Evolutionary conservation across 306 rosid species (phyloP).

Genomic region (Oemleria cerasiformis): DNA sequence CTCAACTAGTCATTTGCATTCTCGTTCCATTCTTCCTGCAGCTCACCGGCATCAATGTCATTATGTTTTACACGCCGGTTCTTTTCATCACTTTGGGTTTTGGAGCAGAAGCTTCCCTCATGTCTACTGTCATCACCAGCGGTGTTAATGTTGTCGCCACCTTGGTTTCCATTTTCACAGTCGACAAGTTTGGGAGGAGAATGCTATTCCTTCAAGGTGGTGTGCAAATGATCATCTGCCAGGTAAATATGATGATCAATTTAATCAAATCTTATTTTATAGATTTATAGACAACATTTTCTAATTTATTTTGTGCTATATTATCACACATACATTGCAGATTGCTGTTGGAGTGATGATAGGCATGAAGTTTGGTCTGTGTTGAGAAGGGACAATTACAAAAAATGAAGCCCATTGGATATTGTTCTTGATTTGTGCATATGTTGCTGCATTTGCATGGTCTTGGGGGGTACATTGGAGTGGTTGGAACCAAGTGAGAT

Average conservation of each 20-base stretch:
- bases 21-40: not conserved
- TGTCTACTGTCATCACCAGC: not conserved
- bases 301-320: not conserved
- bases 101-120: constrained; percentile 3
- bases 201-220: constrained; percentile 1
- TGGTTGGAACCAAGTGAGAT: constrained; percentile 81
- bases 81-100: constrained; percentile 3
- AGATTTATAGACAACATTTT: not conserved
- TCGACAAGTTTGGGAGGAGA: not conserved
- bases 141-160: not conserved
- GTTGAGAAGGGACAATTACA: not conserved
- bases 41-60: constrained; percentile 6
- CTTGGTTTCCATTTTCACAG: not conserved
- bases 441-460: constrained; percentile 65
- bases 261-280: not conserved
- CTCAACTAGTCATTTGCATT: constrained; percentile 4
- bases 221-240: not conserved
- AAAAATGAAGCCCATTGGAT: not conserved
- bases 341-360: constrained; percentile 3
- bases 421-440: constrained; percentile 43
- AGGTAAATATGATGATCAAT: not conserved
- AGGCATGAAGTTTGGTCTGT: not conserved
- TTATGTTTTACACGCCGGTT: not conserved
- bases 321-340: not conserved
- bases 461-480: constrained; percentile 86